These are phyloP conservation scores for Hawksworthiomyces lignivorus DNA, from an alignment of 2,329 filamentous ascomycete genomes.

Conservation along the genomic window DNA sequence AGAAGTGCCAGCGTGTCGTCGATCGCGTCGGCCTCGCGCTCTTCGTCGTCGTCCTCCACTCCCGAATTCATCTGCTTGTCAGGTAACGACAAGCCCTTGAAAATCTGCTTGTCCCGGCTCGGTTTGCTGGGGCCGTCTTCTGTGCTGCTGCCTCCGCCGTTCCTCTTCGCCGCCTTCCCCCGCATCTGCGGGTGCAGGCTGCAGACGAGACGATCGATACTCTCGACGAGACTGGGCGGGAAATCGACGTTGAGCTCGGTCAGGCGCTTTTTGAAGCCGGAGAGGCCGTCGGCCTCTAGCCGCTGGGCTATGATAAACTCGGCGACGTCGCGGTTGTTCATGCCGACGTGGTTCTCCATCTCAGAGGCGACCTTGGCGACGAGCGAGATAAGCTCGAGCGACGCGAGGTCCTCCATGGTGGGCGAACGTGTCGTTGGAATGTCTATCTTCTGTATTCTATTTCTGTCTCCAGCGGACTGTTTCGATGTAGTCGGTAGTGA, in stretches of 20 bases:
- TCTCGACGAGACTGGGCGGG: constrained; percentile 85
- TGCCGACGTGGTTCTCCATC: constrained; percentile 85
- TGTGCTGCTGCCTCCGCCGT: constrained; percentile 25
- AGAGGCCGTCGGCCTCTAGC: constrained; percentile 59
- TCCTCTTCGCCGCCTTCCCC: constrained; percentile 35
- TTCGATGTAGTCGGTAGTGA: too few relatives aligned
- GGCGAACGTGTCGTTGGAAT: neutral
- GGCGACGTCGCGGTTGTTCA: constrained; percentile 88
- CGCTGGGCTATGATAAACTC: constrained; percentile 95
- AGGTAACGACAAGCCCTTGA: constrained; percentile 80
- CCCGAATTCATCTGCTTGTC: constrained; percentile 64
- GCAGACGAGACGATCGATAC: constrained; percentile 78
- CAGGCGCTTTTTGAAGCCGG: constrained; percentile 69
- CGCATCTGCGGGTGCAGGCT: constrained; percentile 91
- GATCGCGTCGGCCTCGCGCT: constrained; percentile 52
- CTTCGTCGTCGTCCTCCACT: too few relatives aligned
- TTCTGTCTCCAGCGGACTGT: too few relatives aligned
- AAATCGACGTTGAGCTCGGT: constrained; percentile 68
- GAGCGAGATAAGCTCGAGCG: constrained; percentile 86
- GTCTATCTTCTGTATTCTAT: too few relatives aligned
- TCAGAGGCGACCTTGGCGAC: constrained; percentile 93
- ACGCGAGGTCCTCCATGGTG: constrained; percentile 81
- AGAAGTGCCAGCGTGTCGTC: constrained; percentile 90
- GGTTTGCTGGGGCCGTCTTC: constrained; percentile 29
- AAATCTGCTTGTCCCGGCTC: constrained; percentile 56